Base-by-base conservation (phyloP, 1,284 basidiomycete species). In the Boletus sp. region DNA sequence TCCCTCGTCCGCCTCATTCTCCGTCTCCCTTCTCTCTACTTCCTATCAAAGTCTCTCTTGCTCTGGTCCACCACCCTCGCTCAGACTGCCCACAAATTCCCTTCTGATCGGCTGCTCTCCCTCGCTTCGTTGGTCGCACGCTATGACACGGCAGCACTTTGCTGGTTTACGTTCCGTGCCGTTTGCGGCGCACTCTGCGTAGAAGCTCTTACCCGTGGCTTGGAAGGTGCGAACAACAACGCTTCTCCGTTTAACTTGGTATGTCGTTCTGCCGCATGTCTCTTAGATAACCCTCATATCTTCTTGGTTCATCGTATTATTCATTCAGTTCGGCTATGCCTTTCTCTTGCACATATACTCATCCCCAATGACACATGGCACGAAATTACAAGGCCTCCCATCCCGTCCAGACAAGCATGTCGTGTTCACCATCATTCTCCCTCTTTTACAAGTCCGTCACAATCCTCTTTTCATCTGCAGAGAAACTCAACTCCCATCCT, bases 341-440 rank as follows among this genome's bases (percentile, higher is more conserved):
- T 87, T 88, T 64, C 70, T 85, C 34, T 65, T 88, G 14, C 82
- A 88, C 54, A 75, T 86, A 8, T 88, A 87, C 66, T 79, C 83
- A 0, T 80, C 80, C 1, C 80, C 84, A 0, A 61, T 78, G 23
- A 77, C 79, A 8, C 80, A 85, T 57, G 62, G 67, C 12, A 68
- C 68, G 54, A 74, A 73, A 48, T 53, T 60, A 0, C 65, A 70
- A 7, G 72, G 68, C 5, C 58, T 70, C 7, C 76, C 78, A 2
- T 76, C 82, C 5, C 71, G 84, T 41, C 86, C 85, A 2, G 82
- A 87, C 58, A 75, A 78, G 40, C 82, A 88, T 57, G 77, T 80
- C 23, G 69, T 85, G 25, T 71, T 86, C 51, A 83, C 81, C 4
- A 77, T 88, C 48, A 66, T 81, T 10, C 72, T 88, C 30, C 87